Conservation (phyloP, 805 yeast species). For the Torulaspora microellipsoides region DNA sequence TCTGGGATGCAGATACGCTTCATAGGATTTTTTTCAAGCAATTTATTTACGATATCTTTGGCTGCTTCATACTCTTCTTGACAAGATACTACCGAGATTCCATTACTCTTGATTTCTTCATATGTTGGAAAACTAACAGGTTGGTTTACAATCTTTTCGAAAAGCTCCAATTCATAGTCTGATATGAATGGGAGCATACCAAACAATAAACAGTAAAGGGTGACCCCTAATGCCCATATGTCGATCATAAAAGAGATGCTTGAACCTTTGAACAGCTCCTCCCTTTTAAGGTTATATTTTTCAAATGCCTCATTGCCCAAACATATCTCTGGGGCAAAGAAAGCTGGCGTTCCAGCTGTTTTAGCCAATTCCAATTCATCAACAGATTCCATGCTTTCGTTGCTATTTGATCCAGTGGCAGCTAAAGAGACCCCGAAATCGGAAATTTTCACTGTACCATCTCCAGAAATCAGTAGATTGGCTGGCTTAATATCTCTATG, state of each 20-base stretch:
- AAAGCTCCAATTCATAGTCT: slow-evolving; percentile 65
- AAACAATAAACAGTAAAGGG: slow-evolving; percentile 79
- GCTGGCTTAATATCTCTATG: slow-evolving; percentile 98
- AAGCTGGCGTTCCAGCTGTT: slow-evolving; percentile 97
- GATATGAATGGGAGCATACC: slow-evolving; percentile 86
- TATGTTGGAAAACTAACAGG: slow-evolving; percentile 53
- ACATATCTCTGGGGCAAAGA: slow-evolving; percentile 92
- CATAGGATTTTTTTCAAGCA: slow-evolving; percentile 67
- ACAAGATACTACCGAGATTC: slow-evolving; percentile 30
- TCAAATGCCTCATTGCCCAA: slow-evolving; percentile 39
- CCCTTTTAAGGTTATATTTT: slow-evolving; percentile 20
- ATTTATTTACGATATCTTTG: slow-evolving; percentile 53
- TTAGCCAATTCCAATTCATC: slow-evolving; percentile 83
- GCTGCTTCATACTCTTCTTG: slow-evolving; percentile 41
- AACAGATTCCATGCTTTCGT: slow-evolving; percentile 15
- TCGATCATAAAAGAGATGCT: slow-evolving; percentile 79
- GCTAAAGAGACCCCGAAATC: slow-evolving; percentile 96
- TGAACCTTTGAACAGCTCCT: slow-evolving; percentile 35
- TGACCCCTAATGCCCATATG: slow-evolving; percentile 97
- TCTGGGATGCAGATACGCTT: slow-evolving; percentile 64
- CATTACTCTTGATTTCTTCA: slow-evolving; percentile 22
- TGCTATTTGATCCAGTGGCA: slow-evolving; percentile 23
- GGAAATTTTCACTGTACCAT: slow-evolving; percentile 80
- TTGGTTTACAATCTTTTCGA: slow-evolving; percentile 70
- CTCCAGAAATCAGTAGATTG: slow-evolving; percentile 65